Conservation (phyloP, 257 asterid genomes). For the Solanum appendiculatum region DNA sequence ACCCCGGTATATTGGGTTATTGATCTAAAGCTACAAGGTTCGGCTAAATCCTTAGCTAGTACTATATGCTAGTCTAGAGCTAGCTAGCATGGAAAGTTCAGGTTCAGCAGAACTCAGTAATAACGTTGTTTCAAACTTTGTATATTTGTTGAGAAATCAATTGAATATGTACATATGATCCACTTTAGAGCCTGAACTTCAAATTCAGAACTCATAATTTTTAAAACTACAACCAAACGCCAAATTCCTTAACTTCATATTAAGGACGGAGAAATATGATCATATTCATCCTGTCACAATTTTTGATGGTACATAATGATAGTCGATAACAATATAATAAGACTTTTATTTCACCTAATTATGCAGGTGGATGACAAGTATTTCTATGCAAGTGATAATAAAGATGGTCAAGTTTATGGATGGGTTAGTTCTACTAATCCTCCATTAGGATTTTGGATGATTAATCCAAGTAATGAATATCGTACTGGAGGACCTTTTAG, state of each 20-base stretch:
- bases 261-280: neutral
- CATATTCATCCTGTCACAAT: neutral
- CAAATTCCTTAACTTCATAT: no score
- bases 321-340: neutral
- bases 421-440: slow-evolving; percentile 21
- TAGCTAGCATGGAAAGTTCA: neutral
- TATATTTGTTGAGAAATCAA: neutral
- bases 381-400: slow-evolving; percentile 35
- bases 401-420: slow-evolving; percentile 51
- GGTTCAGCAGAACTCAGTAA: rapidly evolving
- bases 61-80: neutral
- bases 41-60: no score
- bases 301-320: neutral
- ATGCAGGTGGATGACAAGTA: slow-evolving; percentile 68
- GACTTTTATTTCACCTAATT: neutral
- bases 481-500: slow-evolving; percentile 54
- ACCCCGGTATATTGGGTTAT: no score
- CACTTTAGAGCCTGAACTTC: neutral
- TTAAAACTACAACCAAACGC: no score
- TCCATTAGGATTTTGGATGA: slow-evolving; percentile 57
- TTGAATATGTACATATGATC: no score
- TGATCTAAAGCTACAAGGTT: no score
- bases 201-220: neutral
- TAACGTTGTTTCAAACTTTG: no score
- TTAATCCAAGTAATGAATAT: slow-evolving; percentile 56